Evolutionary conservation across 495 filamentous ascomycete genomes (phyloP).

Genomic region (Platismatia glauca): DNA sequence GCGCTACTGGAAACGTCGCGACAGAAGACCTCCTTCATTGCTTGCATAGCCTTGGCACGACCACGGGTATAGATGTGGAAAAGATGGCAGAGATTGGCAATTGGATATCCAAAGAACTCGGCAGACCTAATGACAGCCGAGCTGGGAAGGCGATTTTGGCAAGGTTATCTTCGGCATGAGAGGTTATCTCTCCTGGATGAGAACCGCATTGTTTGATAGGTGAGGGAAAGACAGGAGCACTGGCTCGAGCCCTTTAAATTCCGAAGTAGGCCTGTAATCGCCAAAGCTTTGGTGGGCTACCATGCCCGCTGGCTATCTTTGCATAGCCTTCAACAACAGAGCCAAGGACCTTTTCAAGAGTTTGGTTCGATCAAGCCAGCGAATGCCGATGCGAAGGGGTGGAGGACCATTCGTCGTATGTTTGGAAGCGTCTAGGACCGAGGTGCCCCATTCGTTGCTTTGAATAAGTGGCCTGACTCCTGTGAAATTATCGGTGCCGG

Average conservation of each 20-base stretch:
- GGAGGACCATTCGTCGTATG: too few relatives aligned
- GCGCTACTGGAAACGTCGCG: constrained; percentile 89
- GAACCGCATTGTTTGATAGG: background rate
- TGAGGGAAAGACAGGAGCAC: background rate
- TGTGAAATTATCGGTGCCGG: background rate
- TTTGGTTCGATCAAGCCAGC: background rate
- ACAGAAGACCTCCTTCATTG: constrained; percentile 93
- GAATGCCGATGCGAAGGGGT: background rate
- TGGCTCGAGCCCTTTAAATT: background rate
- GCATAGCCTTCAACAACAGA: background rate
- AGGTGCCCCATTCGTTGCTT: background rate
- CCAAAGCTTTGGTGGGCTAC: background rate
- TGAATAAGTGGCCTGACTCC: too few relatives aligned
- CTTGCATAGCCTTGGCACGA: constrained; percentile 74
- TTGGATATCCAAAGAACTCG: constrained; percentile 84
- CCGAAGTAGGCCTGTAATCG: background rate
- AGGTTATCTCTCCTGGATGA: background rate
- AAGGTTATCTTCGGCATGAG: constrained; percentile 26
- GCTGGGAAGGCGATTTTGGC: constrained; percentile 73
- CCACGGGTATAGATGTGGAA: constrained; percentile 81
- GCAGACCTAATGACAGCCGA: constrained; percentile 61
- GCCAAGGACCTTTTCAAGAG: too few relatives aligned
- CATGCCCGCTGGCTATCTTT: background rate
- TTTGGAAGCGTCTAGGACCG: background rate
- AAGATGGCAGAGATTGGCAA: constrained; percentile 70